Conservation (phyloP, 805 yeast genomes). For the Kodamaea sagamina region DNA sequence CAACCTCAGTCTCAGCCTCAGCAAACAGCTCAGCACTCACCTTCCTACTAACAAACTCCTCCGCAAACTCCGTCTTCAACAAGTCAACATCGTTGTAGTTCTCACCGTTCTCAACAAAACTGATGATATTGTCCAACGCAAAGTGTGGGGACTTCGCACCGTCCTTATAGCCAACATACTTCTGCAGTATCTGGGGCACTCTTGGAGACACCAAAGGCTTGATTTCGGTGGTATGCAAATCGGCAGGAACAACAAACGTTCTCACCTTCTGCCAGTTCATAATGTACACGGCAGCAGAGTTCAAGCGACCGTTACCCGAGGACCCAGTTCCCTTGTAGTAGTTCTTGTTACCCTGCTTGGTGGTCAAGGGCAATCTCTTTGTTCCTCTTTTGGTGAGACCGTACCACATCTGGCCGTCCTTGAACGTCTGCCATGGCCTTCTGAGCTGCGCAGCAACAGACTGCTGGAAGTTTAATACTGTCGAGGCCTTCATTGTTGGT, state of each 20-base stretch:
- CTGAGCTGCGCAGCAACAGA: conserved; percentile 49
- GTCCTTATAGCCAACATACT: conserved; percentile 65
- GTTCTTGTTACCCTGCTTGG: conserved; percentile 93
- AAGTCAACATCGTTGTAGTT: conserved; percentile 41
- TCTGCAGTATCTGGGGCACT: conserved; percentile 68
- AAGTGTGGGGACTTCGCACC: conserved; percentile 76
- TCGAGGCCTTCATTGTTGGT: conserved; percentile 51
- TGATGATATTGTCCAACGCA: conserved; percentile 69
- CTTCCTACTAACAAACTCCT: conserved; percentile 38
- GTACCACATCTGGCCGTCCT: conserved; percentile 82
- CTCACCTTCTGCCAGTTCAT: conserved; percentile 85
- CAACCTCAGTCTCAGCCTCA: conserved; percentile 7
- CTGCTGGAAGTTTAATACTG: conserved; percentile 43
- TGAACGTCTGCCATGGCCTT: conserved; percentile 87
- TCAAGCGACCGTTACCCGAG: conserved; percentile 83
- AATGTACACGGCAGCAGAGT: conserved; percentile 70
- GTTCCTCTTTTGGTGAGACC: conserved; percentile 79
- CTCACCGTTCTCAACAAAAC: conserved; percentile 75
- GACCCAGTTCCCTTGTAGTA: conserved; percentile 97
- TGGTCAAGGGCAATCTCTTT: conserved; percentile 78
- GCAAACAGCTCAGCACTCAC: conserved; percentile 18
- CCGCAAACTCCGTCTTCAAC: conserved; percentile 36
- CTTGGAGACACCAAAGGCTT: conserved; percentile 79
- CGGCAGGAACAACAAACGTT: conserved; percentile 81
- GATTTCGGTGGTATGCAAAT: conserved; percentile 38